These are phyloP conservation scores for Scedosporium minutisporum DNA, from an alignment of 2,329 filamentous ascomycete genomes.

Conservation along the genomic window DNA sequence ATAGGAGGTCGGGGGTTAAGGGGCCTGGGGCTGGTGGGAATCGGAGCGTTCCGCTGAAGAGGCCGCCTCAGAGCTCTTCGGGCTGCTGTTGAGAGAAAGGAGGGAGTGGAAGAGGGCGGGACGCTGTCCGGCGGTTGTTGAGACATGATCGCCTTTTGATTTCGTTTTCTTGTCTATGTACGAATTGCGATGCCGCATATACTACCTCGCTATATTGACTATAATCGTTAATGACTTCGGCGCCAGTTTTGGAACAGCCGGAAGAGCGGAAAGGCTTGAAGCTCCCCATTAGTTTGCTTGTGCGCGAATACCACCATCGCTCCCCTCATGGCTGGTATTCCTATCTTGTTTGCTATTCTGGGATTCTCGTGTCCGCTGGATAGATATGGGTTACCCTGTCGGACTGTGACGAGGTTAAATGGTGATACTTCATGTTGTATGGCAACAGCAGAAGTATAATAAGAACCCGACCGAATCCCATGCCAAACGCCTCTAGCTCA, in stretches of 20 bases:
- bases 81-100: constrained; percentile 36
- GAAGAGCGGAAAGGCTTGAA: too few species aligned
- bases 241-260: neutral
- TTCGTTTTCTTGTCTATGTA: neutral
- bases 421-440: too few species aligned
- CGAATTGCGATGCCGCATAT: neutral
- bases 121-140: neutral
- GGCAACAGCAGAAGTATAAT: too few species aligned
- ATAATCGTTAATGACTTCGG: neutral
- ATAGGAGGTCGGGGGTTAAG: constrained; percentile 86
- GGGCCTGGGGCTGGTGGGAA: constrained; percentile 34
- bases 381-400: too few species aligned
- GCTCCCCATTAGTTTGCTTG: too few species aligned
- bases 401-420: too few species aligned
- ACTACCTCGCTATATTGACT: neutral
- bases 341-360: too few species aligned
- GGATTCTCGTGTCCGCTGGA: too few species aligned
- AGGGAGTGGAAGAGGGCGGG: neutral
- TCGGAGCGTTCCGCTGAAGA: constrained; percentile 8
- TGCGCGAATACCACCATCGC: too few species aligned
- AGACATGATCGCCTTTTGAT: neutral
- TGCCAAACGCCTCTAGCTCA: too few species aligned
- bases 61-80: constrained; percentile 25
- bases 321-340: too few species aligned
- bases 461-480: too few species aligned